Conservation (phyloP, 352 stramenopile genomes). For the Pythium grandisporangium region DNA sequence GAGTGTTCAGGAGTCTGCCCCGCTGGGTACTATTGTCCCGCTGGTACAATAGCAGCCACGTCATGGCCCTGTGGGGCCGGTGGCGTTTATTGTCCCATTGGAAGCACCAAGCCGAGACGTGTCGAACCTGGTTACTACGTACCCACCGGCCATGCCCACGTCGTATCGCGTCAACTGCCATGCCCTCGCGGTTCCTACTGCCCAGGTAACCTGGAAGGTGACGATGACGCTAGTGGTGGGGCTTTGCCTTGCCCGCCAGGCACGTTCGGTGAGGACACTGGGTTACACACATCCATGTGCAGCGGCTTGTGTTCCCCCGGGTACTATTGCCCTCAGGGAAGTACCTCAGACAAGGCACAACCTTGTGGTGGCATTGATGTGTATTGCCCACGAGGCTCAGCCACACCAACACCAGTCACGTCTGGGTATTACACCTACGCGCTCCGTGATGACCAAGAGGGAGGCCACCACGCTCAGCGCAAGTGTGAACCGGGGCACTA, state of each 20-base stretch:
- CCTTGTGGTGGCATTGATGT: constrained; percentile 24
- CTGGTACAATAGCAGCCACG: constrained; percentile 34
- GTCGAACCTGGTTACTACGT: constrained; percentile 20
- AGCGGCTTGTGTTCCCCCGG: constrained; percentile 37
- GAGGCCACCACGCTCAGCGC: constrained; percentile 17
- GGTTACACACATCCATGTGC: constrained; percentile 28
- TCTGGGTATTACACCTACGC: constrained; percentile 40
- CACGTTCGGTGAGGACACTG: constrained; percentile 43
- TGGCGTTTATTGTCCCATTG: constrained; percentile 25
- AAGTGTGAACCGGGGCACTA: constrained; percentile 42
- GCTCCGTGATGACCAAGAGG: constrained; percentile 1
- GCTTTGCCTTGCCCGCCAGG: constrained; percentile 50
- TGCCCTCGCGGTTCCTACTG: constrained; percentile 47
- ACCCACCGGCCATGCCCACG: constrained; percentile 17
- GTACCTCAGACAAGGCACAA: constrained; percentile 20
- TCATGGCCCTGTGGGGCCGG: constrained; percentile 22
- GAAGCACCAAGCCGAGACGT: constrained; percentile 15
- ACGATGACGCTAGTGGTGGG: constrained; percentile 12
- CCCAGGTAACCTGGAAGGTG: no score
- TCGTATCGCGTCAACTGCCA: constrained; percentile 2
- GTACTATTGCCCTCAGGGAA: constrained; percentile 53
- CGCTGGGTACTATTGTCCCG: constrained; percentile 51
- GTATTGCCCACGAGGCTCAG: constrained; percentile 41
- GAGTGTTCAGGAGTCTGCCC: constrained; percentile 50
- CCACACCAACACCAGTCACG: constrained; percentile 18